phyloP scores from a whole-genome alignment of 768 basidiomycete species.

The Boletus edulis region DNA sequence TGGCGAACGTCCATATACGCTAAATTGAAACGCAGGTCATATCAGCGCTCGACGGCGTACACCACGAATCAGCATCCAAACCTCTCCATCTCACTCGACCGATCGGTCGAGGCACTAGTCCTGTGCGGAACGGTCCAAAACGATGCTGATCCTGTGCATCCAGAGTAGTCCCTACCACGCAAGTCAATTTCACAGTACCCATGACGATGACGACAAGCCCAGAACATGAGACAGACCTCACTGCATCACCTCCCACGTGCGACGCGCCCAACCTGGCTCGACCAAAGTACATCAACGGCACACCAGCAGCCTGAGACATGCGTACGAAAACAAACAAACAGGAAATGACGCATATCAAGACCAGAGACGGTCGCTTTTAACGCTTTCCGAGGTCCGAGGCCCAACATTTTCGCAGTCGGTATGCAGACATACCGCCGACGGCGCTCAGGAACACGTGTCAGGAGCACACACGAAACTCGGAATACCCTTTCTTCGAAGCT shows the following conservation, averaged over 20 bases:
- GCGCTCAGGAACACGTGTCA: conserved; percentile 1
- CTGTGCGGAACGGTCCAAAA: conserved; percentile 1
- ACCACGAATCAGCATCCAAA: not conserved
- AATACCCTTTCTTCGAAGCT: not conserved
- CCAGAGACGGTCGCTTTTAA: conserved; percentile 3
- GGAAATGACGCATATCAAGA: not conserved
- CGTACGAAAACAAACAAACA: not conserved
- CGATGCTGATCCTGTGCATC: not conserved
- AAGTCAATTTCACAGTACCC: not conserved
- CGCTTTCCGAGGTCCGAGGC: not conserved
- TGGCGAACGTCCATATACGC: not conserved
- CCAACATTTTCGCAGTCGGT: no score
- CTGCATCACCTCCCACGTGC: not conserved
- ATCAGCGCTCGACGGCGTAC: not conserved
- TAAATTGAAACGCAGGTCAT: not conserved
- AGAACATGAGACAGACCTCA: conserved; percentile 6
- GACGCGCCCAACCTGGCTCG: not conserved
- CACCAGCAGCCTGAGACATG: conserved; percentile 6
- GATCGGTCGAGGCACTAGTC: not conserved
- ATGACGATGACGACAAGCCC: not conserved
- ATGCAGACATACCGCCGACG: conserved; percentile 7
- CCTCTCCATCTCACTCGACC: not conserved
- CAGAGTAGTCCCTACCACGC: conserved; percentile 5
- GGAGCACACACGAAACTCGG: conserved; percentile 7
- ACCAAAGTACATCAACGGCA: not conserved